A percentile compares a stretch with the other conserved stretches of the same genome.
phyloP scores from a whole-genome alignment of 2,329 filamentous ascomycete species.

The Davidsoniella neocaledoniae region DNA sequence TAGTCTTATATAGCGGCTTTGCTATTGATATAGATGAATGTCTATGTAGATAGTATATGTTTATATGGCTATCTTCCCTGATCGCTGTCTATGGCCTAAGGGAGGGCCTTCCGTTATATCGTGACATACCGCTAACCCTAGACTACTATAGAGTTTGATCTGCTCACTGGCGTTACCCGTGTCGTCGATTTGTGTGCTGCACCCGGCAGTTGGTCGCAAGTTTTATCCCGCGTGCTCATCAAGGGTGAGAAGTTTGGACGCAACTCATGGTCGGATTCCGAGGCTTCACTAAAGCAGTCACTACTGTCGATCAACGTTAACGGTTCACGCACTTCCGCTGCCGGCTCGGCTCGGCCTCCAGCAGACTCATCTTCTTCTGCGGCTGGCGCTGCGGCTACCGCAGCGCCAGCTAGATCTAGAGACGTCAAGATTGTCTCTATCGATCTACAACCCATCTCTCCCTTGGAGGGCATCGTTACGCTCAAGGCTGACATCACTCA shows the following conservation, averaged over 20 bases:
- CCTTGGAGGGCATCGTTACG: conserved; percentile 79
- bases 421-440: conserved; percentile 72
- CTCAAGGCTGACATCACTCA: conserved; percentile 94
- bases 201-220: conserved; percentile 93
- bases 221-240: conserved; percentile 82
- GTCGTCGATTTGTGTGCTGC: conserved; percentile 95
- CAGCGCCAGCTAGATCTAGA: conserved; percentile 9
- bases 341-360: conserved; percentile 17
- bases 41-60: background rate
- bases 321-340: conserved; percentile 6
- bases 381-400: conserved; percentile 18
- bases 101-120: too few relatives aligned
- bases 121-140: background rate
- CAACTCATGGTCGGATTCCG: conserved; percentile 71
- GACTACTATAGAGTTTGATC: conserved; percentile 57
- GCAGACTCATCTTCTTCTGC: conserved; percentile 40
- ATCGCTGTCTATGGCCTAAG: background rate
- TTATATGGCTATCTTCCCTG: background rate
- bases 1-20: background rate
- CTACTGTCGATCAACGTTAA: conserved; percentile 9
- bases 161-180: conserved; percentile 76
- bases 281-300: conserved; percentile 36
- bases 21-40: background rate
- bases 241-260: conserved; percentile 83
- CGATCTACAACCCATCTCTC: conserved; percentile 89